Evolutionary conservation across 1,284 basidiomycete genomes (phyloP), one percentile per base, ranked within the genome.

Genomic region (Veloporphyrellus conicus): DNA sequence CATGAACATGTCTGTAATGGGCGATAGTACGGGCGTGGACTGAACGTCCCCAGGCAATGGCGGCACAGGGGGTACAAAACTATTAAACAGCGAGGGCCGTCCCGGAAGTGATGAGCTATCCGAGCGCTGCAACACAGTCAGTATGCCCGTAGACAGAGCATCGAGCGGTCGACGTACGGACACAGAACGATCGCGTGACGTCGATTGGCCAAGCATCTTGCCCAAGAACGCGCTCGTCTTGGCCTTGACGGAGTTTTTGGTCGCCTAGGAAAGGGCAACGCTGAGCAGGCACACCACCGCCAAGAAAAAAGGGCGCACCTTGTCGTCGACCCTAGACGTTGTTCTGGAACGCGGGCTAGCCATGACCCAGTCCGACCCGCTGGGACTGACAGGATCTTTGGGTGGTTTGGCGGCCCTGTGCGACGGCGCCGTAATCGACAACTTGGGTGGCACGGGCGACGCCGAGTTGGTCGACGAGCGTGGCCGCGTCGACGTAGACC

Each of bases 171-270:
- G 33, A 72, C 83, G 62, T 68, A 88, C 86, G 47, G 79, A 80
- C 68, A 88, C 86, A 45, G 79, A 81, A 69, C 83, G 79, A 63
- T 88, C 85, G 46, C 84, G 75, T 11, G 78, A 71, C 27, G 72
- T 76, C 41, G 71, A 74, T 54, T 81, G 75, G 2, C 84, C 84
- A 34, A 84, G 67, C 80, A 90, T 82, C 63, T 82, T 88, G 3
- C 85, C 85, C 53, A 84, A 71, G 60, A 90, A 83, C 34, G 84
- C 85, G 55, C 77, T 86, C 18, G 86, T 87, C 65, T 88, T 89
- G 34, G 79, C 76, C 48, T 86, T 71, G 42, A 89, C 80, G 9
- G 87, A 81, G 12, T 76, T 75, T 65, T 79, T 86, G 14, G 68
- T 58, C 14, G 65, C 54, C 79, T 83, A 52, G 20, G 45, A 43